Evolutionary conservation across 2,329 filamentous ascomycete genomes (phyloP).

Genomic region (Penicillium sp.): DNA sequence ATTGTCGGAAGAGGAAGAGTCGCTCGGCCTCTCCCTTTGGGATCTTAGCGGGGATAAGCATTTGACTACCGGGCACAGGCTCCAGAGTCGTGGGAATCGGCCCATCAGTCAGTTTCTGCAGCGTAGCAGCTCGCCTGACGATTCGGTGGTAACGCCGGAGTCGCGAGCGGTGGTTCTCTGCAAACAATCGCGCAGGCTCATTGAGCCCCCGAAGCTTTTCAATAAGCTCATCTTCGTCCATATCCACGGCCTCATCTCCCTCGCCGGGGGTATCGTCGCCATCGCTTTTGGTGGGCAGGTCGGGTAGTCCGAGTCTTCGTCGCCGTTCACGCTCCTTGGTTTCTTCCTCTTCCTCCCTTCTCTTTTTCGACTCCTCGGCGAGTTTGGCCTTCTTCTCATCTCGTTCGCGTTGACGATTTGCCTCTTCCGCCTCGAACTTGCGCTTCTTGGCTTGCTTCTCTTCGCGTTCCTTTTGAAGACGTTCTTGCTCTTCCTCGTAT

Average conservation of each 20-base stretch:
- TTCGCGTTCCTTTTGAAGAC: slow-evolving; percentile 68
- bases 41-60: slow-evolving; percentile 71
- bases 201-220: slow-evolving; percentile 67
- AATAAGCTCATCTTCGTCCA: slow-evolving; percentile 69
- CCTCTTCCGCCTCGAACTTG: slow-evolving; percentile 83
- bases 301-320: slow-evolving; percentile 77
- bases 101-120: slow-evolving; percentile 59
- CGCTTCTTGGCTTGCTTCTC: slow-evolving; percentile 74
- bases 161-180: slow-evolving; percentile 70
- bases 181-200: slow-evolving; percentile 76
- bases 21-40: slow-evolving; percentile 65
- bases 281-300: slow-evolving; percentile 52
- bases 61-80: slow-evolving; percentile 79
- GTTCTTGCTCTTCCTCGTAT: slow-evolving; percentile 79
- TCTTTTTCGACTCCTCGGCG: slow-evolving; percentile 73
- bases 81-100: slow-evolving; percentile 84
- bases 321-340: slow-evolving; percentile 71
- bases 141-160: slow-evolving; percentile 70
- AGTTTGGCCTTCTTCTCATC: slow-evolving; percentile 80
- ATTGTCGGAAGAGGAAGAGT: slow-evolving; percentile 76
- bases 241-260: slow-evolving; percentile 54
- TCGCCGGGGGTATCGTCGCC: slow-evolving; percentile 32
- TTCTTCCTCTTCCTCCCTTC: slow-evolving; percentile 70
- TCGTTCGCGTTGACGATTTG: slow-evolving; percentile 64
- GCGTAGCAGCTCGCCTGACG: slow-evolving; percentile 41